A percentile compares a stretch with the other conserved stretches of the same genome.
phyloP scores from a whole-genome alignment of 352 stramenopile genomes.

The Pythium volutum region DNA sequence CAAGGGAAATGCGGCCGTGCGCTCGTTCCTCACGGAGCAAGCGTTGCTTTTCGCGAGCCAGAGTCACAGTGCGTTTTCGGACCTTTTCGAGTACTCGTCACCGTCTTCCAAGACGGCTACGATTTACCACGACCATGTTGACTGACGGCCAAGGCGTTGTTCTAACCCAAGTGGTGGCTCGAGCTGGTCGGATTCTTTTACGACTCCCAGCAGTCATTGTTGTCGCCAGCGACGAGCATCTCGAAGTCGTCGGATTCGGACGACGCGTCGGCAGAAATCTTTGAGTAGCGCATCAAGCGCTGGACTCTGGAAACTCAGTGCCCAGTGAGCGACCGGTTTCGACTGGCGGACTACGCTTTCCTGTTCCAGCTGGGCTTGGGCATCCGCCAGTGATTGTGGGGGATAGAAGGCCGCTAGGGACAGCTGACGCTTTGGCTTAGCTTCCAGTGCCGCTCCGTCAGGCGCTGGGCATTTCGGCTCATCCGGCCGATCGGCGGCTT shows the following conservation, averaged over 20 bases:
- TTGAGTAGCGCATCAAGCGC: too few relatives aligned
- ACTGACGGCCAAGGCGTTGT: slow-evolving; percentile 54
- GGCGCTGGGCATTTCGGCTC: too few relatives aligned
- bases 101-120: slow-evolving; percentile 83
- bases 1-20: slow-evolving; percentile 43
- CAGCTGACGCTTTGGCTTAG: neutral
- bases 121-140: slow-evolving; percentile 48
- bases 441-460: too few relatives aligned
- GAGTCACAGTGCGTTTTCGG: slow-evolving; percentile 45
- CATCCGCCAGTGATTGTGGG: neutral
- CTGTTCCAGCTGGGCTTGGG: neutral
- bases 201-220: slow-evolving; percentile 15
- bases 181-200: slow-evolving; percentile 75
- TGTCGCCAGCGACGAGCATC: too few relatives aligned
- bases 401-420: neutral
- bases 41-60: slow-evolving; percentile 46
- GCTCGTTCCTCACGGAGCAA: slow-evolving; percentile 55
- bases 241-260: too few relatives aligned
- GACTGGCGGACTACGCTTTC: neutral
- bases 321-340: neutral
- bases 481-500: neutral
- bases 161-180: slow-evolving; percentile 86
- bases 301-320: too few relatives aligned
- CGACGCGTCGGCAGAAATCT: too few relatives aligned
- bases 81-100: slow-evolving; percentile 73